Base-by-base conservation (phyloP, 2,329 filamentous ascomycete genomes). In the Dothistroma septosporum region DNA sequence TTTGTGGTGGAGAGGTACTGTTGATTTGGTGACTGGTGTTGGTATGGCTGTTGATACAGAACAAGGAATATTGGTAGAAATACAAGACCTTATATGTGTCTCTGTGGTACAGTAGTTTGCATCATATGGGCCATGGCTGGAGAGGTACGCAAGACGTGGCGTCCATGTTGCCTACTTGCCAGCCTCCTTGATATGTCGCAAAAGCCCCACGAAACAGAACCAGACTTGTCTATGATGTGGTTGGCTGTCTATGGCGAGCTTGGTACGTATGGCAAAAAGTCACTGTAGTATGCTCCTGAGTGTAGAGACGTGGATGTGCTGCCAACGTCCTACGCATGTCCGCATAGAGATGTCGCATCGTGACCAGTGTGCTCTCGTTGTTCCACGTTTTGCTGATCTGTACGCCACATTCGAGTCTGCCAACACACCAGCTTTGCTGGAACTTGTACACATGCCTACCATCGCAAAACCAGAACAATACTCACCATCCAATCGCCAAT, bases 71-170 rank as follows among this genome's bases (percentile, higher is more conserved):
- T 19, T 4, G 28, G 21, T 24, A 6, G 32, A 55, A 41, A 31
- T 31, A 16, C 10, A 41, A n/a, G 28, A 21, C 53, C 47, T 28
- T 47, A 31, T 55, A 55, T 22, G 12, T 47, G 28, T 55, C 41
- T 32, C 12, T 11, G 12, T 10, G 9, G 22, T 16, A 19, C 6
- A 47, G 21, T 2, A 47, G 21, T 10, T 21, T 47, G 47, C 52
- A 28, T 55, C 19, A 32, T 53, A 28, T 47, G 19, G n/a, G 32
- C 16, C 33, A 41, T 44, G 53, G 53, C 53, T 55, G 53, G 53
- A 11, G 21, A 16, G n/a, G 19, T n/a, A 10, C n/a, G 12, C 41
- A 55, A 55, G 53, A 19, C 32, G 24, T 55, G 53, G 53, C 35
- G 53, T 47, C 24, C 35, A 24, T 55, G 24, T 47, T 7, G 37